phyloP scores from a whole-genome alignment of 2,329 filamentous ascomycete genomes.

The Cytospora schulzeri region DNA sequence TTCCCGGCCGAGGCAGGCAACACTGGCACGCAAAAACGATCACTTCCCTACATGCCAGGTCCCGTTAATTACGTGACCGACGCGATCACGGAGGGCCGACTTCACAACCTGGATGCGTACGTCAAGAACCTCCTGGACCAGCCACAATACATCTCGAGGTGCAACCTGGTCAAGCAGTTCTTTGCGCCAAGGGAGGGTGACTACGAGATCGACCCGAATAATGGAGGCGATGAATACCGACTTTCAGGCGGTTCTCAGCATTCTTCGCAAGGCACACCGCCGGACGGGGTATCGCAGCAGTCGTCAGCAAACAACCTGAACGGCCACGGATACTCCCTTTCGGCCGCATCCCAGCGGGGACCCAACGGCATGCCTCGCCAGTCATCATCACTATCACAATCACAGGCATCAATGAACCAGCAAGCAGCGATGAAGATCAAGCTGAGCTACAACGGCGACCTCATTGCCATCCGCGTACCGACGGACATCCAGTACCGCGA shows the following conservation, averaged over 20 bases:
- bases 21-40: conserved; percentile 74
- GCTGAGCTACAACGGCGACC: conserved; percentile 88
- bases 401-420: conserved; percentile 56
- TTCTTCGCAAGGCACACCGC: conserved; percentile 65
- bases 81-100: conserved; percentile 88
- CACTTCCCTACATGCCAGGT: conserved; percentile 94
- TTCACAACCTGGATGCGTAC: conserved; percentile 92
- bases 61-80: conserved; percentile 98
- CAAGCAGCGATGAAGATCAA: conserved; percentile 80
- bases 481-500: conserved; percentile 76
- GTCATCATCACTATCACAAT: conserved; percentile 52
- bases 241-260: conserved; percentile 71
- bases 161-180: conserved; percentile 83
- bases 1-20: conserved; percentile 94
- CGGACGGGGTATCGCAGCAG: conserved; percentile 63
- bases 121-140: conserved; percentile 88
- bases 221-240: conserved; percentile 68
- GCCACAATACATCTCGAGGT: conserved; percentile 80
- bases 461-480: conserved; percentile 88
- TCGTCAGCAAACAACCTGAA: conserved; percentile 67
- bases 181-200: conserved; percentile 89
- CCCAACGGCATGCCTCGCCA: conserved; percentile 46
- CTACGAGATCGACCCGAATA: conserved; percentile 82
- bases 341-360: conserved; percentile 49
- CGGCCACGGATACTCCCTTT: conserved; percentile 55